Percentiles rank a stretch among this genome's conserved stretches.
phyloP scores from a whole-genome alignment of 306 rosid species.

The Amphicarpaea edgeworthii region DNA sequence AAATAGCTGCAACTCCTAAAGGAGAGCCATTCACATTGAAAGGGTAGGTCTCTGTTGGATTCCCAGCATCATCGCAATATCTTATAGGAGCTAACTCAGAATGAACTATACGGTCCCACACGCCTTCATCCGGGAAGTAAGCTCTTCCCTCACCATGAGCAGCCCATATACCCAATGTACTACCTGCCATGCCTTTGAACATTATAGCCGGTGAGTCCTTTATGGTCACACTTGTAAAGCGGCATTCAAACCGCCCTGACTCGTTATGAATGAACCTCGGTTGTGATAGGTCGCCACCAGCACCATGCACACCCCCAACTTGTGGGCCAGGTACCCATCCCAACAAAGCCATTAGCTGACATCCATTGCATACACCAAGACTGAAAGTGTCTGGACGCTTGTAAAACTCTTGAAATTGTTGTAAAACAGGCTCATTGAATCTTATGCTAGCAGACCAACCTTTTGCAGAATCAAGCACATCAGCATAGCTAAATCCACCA shows the following conservation, averaged over 20 bases:
- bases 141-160: conserved; percentile 95
- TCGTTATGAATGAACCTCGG: conserved; percentile 90
- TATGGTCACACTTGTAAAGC: conserved; percentile 80
- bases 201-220: conserved; percentile 81
- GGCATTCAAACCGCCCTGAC: conserved; percentile 90
- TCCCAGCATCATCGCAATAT: conserved; percentile 89
- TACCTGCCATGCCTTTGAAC: conserved; percentile 87
- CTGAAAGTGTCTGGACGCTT: too few species aligned
- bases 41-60: conserved; percentile 78
- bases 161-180: conserved; percentile 84
- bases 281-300: conserved; percentile 84
- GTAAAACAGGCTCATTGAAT: conserved; percentile 70
- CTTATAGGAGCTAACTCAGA: conserved; percentile 78
- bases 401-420: conserved; percentile 76
- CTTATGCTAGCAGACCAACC: conserved; percentile 89
- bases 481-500: conserved; percentile 94
- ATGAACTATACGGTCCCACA: conserved; percentile 65
- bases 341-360: conserved; percentile 93
- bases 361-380: conserved; percentile 70
- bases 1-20: conserved; percentile 85
- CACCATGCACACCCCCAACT: conserved; percentile 83
- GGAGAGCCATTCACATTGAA: conserved; percentile 94
- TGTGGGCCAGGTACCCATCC: conserved; percentile 93
- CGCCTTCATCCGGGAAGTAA: conserved; percentile 80
- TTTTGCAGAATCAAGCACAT: conserved; percentile 91